Conservation (phyloP, 345 rosid species). For the Turnera subulata region DNA sequence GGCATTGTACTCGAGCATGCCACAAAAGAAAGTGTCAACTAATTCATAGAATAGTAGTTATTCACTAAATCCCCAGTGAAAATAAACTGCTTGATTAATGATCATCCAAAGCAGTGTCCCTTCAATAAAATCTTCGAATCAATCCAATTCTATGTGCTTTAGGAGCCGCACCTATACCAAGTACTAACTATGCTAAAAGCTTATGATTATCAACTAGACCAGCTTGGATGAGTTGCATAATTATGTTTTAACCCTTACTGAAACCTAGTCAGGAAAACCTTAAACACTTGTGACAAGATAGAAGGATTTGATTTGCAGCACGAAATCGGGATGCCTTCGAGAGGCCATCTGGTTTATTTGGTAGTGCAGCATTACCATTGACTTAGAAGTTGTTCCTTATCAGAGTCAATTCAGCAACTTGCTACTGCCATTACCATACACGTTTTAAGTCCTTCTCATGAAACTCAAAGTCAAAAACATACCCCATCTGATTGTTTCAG, state of each 20-base stretch:
- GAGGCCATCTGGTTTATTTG: background rate
- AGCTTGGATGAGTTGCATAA: too few species aligned
- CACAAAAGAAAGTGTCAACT: background rate
- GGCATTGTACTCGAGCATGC: background rate
- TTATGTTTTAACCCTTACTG: too few species aligned
- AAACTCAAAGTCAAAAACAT: background rate
- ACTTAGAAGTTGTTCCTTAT: background rate
- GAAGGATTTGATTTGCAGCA: background rate
- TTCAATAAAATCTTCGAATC: too few species aligned
- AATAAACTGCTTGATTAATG: background rate
- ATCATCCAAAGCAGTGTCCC: background rate
- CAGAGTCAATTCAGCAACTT: background rate
- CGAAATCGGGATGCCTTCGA: background rate
- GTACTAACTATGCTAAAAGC: too few species aligned
- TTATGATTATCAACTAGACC: too few species aligned
- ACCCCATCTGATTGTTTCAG: background rate
- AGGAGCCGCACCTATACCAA: too few species aligned
- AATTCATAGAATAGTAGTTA: background rate
- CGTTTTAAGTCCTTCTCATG: background rate
- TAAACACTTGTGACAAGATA: too few species aligned
- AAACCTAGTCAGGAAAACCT: too few species aligned
- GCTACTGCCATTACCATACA: background rate
- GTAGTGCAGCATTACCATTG: slow-evolving; percentile 9
- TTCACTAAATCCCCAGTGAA: background rate
- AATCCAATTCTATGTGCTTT: too few species aligned